Evolutionary conservation across 2,329 filamentous ascomycete species (phyloP).

Genomic region (Colletotrichum lindemuthianum): DNA sequence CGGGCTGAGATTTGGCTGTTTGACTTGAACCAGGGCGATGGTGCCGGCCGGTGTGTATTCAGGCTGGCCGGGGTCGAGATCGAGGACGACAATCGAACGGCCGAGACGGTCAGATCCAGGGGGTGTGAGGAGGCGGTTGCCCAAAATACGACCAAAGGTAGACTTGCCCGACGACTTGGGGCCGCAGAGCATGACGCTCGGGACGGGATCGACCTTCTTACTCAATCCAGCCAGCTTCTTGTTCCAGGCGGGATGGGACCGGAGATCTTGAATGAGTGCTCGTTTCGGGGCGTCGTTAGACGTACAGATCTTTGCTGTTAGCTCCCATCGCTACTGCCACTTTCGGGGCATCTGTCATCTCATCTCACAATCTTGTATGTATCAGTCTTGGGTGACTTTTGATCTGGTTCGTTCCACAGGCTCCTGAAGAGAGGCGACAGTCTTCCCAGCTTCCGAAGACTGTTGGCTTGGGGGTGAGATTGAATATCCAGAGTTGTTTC

Average conservation of each 20-base stretch:
- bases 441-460: conserved; percentile 63
- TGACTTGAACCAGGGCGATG: conserved; percentile 72
- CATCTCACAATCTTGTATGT: conserved; percentile 62
- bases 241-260: conserved; percentile 70
- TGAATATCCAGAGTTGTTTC: conserved; percentile 64
- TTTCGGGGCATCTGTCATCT: conserved; percentile 35
- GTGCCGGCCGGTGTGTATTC: conserved; percentile 78
- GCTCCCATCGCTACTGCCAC: too few relatives aligned
- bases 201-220: conserved; percentile 47
- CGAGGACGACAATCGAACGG: conserved; percentile 66
- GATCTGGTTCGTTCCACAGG: conserved; percentile 68
- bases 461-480: conserved; percentile 58
- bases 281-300: conserved; percentile 62
- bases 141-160: conserved; percentile 73
- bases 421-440: conserved; percentile 74
- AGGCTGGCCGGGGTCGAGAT: conserved; percentile 78
- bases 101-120: conserved; percentile 38
- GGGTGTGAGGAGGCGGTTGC: conserved; percentile 72
- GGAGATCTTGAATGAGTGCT: conserved; percentile 62
- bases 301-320: conserved; percentile 59
- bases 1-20: conserved; percentile 70
- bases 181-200: conserved; percentile 70
- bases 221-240: conserved; percentile 62
- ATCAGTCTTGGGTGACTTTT: conserved; percentile 38
- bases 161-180: conserved; percentile 81